phyloP scores from a whole-genome alignment of 1,284 basidiomycete species.

The Vanrija sp. region DNA sequence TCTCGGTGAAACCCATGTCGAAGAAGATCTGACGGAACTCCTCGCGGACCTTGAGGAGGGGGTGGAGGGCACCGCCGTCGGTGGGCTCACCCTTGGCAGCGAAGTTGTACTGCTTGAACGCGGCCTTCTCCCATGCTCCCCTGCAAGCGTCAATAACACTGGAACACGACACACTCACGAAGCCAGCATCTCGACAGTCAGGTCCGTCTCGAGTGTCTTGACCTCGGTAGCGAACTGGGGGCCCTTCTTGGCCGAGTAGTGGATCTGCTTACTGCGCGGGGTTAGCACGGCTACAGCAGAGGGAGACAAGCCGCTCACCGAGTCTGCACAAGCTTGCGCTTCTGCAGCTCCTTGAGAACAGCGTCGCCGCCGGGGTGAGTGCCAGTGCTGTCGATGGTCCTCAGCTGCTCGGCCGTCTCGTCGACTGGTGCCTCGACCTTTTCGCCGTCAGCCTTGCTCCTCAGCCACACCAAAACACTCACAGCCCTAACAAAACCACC shows the following conservation, averaged over 20 bases:
- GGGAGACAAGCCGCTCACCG: slow-evolving; percentile 31
- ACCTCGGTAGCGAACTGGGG: slow-evolving; percentile 83
- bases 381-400: slow-evolving; percentile 64
- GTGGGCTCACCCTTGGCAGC: slow-evolving; percentile 90
- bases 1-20: slow-evolving; percentile 99
- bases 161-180: slow-evolving; percentile 56
- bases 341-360: slow-evolving; percentile 76
- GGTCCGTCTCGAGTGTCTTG: slow-evolving; percentile 95
- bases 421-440: slow-evolving; percentile 61
- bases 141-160: slow-evolving; percentile 49
- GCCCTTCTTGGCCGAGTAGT: slow-evolving; percentile 88
- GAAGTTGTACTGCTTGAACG: slow-evolving; percentile 99
- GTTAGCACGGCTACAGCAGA: background rate
- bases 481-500: slow-evolving; percentile 77
- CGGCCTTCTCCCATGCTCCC: slow-evolving; percentile 83
- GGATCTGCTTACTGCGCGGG: slow-evolving; percentile 80
- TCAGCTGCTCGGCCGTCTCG: slow-evolving; percentile 68
- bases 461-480: slow-evolving; percentile 38
- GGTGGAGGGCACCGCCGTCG: slow-evolving; percentile 87
- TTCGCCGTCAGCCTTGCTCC: slow-evolving; percentile 44
- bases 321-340: slow-evolving; percentile 71
- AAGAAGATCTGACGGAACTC: slow-evolving; percentile 98
- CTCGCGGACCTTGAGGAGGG: slow-evolving; percentile 94
- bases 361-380: slow-evolving; percentile 65
- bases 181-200: slow-evolving; percentile 91